Percentiles rank a stretch among this genome's conserved stretches.
These are phyloP conservation scores for Candida insectorum DNA, from an alignment of 805 yeast species.

Conservation along the genomic window DNA sequence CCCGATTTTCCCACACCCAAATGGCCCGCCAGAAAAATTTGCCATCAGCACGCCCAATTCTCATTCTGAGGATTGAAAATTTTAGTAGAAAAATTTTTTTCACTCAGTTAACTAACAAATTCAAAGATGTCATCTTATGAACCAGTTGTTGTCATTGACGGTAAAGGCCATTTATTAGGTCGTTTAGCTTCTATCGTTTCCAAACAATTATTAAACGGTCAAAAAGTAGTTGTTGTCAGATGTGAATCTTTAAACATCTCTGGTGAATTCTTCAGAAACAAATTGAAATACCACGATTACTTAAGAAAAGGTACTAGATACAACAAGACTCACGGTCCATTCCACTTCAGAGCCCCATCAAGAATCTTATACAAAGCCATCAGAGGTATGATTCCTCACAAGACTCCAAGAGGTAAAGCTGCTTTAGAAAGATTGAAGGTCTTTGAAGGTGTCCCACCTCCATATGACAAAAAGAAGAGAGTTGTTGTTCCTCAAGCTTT, in stretches of 20 bases:
- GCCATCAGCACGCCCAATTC: background rate
- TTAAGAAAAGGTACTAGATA: conserved; percentile 98
- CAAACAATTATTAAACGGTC: conserved; percentile 97
- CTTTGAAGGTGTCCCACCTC: conserved; percentile 99
- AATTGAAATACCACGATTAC: conserved; percentile 99
- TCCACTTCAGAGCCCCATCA: conserved; percentile 99
- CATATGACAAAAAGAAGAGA: conserved; percentile 99
- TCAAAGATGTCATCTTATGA: conserved; percentile 74
- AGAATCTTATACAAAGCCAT: conserved; percentile 99
- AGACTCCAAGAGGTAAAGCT: conserved; percentile 99
- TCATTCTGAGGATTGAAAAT: background rate
- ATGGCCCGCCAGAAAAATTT: background rate
- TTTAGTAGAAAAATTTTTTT: conserved; percentile 7
- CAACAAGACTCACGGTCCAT: conserved; percentile 99
- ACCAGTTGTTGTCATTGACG: conserved; percentile 98
- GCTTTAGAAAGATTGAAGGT: conserved; percentile 99
- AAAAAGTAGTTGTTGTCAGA: conserved; percentile 96
- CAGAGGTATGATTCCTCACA: conserved; percentile 99
- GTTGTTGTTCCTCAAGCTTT: conserved; percentile 99
- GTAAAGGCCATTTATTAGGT: conserved; percentile 99
- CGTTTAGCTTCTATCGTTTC: conserved; percentile 99
- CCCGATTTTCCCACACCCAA: background rate
- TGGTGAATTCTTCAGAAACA: conserved; percentile 99
- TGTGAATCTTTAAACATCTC: conserved; percentile 97
- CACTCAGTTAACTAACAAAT: conserved; percentile 4